Conservation (phyloP, 108 stramenopile genomes). For the Skeletonema costatum region DNA sequence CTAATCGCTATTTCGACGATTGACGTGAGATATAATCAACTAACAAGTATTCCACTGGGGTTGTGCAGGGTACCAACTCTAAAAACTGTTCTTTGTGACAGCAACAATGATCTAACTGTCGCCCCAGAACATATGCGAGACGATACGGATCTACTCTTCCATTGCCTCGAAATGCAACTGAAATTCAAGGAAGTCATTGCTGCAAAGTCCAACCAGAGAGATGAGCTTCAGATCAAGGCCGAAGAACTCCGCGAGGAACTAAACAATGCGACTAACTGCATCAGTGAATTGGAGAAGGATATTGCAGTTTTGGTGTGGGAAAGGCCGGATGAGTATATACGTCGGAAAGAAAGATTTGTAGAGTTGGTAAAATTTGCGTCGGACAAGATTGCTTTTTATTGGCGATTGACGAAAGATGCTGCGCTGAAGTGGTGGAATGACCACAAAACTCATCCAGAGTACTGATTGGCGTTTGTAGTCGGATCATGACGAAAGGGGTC, state of each 20-base stretch:
- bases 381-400: slow-evolving; percentile 11
- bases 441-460: slow-evolving; percentile 25
- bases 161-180: slow-evolving; percentile 41
- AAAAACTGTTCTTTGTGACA: slow-evolving; percentile 21
- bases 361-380: not conserved
- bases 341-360: slow-evolving; percentile 26
- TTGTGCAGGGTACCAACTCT: slow-evolving; percentile 42
- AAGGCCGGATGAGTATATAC: slow-evolving; percentile 36
- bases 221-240: slow-evolving; percentile 8
- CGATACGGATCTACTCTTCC: slow-evolving; percentile 24
- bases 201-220: slow-evolving; percentile 11
- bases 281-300: slow-evolving; percentile 21
- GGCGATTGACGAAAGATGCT: not conserved
- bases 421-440: slow-evolving; percentile 19
- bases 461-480: not conserved
- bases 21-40: slow-evolving; percentile 32
- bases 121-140: slow-evolving; percentile 38
- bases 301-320: slow-evolving; percentile 24
- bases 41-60: slow-evolving; percentile 15
- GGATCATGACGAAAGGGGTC: no score
- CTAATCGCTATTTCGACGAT: slow-evolving; percentile 16
- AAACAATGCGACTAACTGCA: slow-evolving; percentile 1
- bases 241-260: slow-evolving; percentile 12
- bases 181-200: slow-evolving; percentile 29
- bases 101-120: slow-evolving; percentile 19